Percentiles rank a stretch among this genome's conserved stretches.
phyloP scores from a whole-genome alignment of 805 yeast genomes.

The Saccharomycopsis sp. region DNA sequence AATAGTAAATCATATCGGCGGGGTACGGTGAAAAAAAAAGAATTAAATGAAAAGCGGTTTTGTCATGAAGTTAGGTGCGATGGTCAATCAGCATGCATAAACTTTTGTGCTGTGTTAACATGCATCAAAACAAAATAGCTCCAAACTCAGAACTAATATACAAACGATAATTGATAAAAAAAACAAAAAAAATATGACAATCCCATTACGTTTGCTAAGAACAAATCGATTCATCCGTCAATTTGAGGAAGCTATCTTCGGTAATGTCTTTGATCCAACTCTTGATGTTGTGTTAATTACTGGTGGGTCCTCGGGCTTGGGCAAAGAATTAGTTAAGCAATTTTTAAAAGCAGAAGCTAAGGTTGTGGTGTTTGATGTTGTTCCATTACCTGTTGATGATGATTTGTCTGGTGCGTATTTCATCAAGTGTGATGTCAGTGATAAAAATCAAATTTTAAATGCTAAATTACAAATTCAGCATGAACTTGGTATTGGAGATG shows the following conservation, averaged over 20 bases:
- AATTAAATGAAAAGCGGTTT: too few relatives aligned
- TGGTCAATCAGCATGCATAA: too few relatives aligned
- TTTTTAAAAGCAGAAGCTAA: conserved; percentile 39
- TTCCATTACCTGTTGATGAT: conserved; percentile 32
- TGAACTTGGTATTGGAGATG: conserved; percentile 44
- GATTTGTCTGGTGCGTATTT: conserved; percentile 41
- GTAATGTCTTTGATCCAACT: conserved; percentile 44
- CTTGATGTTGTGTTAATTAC: conserved; percentile 68
- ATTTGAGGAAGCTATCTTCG: conserved; percentile 37
- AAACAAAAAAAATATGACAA: conserved; percentile 15
- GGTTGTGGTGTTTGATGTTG: conserved; percentile 63
- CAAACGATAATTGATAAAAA: conserved; percentile 18
- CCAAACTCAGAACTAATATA: neutral
- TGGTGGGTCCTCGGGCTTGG: conserved; percentile 81
- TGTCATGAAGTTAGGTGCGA: too few relatives aligned
- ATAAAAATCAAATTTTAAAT: conserved; percentile 36
- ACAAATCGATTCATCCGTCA: conserved; percentile 24
- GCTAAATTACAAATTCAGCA: conserved; percentile 27
- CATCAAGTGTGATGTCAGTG: conserved; percentile 65
- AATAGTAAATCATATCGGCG: too few relatives aligned
- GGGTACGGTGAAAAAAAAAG: too few relatives aligned
- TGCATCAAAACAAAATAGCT: too few relatives aligned
- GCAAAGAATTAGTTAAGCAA: conserved; percentile 48
- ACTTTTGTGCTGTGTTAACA: too few relatives aligned
- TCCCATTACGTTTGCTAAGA: conserved; percentile 13